Base-by-base conservation (phyloP, 306 rosid genomes). In the Datisca glomerata region DNA sequence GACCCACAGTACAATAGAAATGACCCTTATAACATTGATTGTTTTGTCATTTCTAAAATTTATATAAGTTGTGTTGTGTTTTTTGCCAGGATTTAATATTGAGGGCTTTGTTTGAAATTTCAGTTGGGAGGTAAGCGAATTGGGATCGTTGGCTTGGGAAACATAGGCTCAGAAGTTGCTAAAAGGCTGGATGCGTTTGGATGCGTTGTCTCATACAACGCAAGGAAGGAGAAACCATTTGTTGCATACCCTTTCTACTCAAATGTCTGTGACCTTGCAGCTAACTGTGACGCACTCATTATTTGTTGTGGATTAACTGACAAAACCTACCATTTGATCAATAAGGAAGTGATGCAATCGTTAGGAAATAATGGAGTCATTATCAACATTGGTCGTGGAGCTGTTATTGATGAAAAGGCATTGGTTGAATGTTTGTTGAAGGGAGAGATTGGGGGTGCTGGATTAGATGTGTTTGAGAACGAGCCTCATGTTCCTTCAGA, bases 391-490 rank as follows among this genome's bases (percentile, higher is more conserved):
- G 81, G 59, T 31, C 69, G 76, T 0, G 73, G 81, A 7, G 28
- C 56, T 17, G 11, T 78, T 8, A 57, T 78, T 4, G 49, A 73
- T n/a, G 75, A 78, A 58, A 47, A 62, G 36, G 68, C 60, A 31
- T 12, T 66, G 50, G 51, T 61, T 18, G 12, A 9, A 42, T 56
- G 65, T 43, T 41, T 56, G 65, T 6, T 61, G 28, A 7, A 15
- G 0, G 27, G 56, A 19, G 57, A 56, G 28, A 47, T 56, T 8
- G 38, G 40, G n/a, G 75, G 70, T 11, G 75, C 71, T 53, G 78
- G 71, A 8, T 44, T 78, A 64, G 81, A 73, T 66, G 86, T 77
- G 70, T 73, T 72, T 45, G 81, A 69, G 65, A 42, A 63, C 41
- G 81, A 77, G 42, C 81, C 81, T 23, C 7, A 56, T 32, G 72